Percentiles rank a stretch among this genome's conserved stretches.
Conservation (phyloP, 768 basidiomycete species). For the Leccinum subtestaceum region DNA sequence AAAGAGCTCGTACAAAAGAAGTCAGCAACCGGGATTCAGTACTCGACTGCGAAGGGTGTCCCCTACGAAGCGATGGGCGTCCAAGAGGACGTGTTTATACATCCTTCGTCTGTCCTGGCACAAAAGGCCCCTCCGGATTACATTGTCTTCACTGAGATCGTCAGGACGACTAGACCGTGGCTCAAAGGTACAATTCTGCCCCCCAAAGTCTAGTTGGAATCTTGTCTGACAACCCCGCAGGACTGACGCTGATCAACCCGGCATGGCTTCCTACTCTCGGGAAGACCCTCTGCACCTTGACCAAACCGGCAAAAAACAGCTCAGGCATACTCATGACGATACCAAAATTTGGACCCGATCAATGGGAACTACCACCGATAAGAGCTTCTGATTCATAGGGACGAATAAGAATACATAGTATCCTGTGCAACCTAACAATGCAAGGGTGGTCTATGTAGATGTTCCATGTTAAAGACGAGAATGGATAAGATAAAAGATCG, state of each 20-base stretch:
- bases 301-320: constrained; percentile 74
- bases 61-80: constrained; percentile 81
- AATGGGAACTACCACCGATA: constrained; percentile 81
- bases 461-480: neutral
- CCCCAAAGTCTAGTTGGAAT: neutral
- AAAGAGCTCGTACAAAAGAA: constrained; percentile 73
- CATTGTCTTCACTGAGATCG: constrained; percentile 78
- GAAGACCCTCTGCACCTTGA: constrained; percentile 81
- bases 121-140: constrained; percentile 77
- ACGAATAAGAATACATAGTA: constrained; percentile 21
- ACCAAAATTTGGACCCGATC: constrained; percentile 81
- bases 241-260: constrained; percentile 81
- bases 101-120: constrained; percentile 82
- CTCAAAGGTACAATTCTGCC: constrained; percentile 61
- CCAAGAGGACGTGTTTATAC: constrained; percentile 85
- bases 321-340: constrained; percentile 68
- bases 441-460: constrained; percentile 10
- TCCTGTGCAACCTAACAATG: constrained; percentile 10
- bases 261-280: constrained; percentile 85
- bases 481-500: constrained; percentile 1
- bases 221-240: constrained; percentile 36
- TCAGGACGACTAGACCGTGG: constrained; percentile 71
- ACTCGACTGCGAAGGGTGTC: constrained; percentile 72
- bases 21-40: constrained; percentile 60
- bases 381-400: constrained; percentile 18